These are phyloP conservation scores for Aspergillus carlsbadensis DNA, from an alignment of 495 filamentous ascomycete genomes.

Conservation along the genomic window DNA sequence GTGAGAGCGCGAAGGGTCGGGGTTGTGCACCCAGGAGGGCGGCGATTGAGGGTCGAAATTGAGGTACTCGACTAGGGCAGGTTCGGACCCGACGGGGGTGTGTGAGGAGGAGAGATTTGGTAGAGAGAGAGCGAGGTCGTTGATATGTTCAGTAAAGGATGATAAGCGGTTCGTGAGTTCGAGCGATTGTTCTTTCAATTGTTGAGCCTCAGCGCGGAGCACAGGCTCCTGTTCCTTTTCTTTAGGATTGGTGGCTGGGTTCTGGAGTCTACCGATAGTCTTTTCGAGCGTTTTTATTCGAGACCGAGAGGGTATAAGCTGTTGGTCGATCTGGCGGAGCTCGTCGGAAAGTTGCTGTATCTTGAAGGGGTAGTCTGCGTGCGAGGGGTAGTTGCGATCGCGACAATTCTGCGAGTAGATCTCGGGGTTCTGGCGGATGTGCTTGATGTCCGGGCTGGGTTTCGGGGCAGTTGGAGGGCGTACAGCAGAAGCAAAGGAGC, in stretches of 20 bases:
- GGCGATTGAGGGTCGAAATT: slow-evolving; percentile 66
- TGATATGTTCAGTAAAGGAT: slow-evolving; percentile 62
- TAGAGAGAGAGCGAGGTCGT: slow-evolving; percentile 70
- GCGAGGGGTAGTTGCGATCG: slow-evolving; percentile 76
- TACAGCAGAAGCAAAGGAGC: slow-evolving; percentile 35
- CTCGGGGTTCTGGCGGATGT: slow-evolving; percentile 79
- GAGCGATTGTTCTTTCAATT: slow-evolving; percentile 64
- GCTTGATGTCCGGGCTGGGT: slow-evolving; percentile 74
- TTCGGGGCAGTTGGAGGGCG: slow-evolving; percentile 78
- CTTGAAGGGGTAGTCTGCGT: slow-evolving; percentile 60
- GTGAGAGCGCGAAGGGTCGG: slow-evolving; percentile 62
- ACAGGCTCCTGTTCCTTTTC: slow-evolving; percentile 20
- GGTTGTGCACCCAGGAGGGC: slow-evolving; percentile 42
- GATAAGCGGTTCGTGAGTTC: slow-evolving; percentile 59
- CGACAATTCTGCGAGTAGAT: slow-evolving; percentile 80
- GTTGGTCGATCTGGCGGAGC: slow-evolving; percentile 50
- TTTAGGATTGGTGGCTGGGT: slow-evolving; percentile 11
- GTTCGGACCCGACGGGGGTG: slow-evolving; percentile 69
- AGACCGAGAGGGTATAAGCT: slow-evolving; percentile 36
- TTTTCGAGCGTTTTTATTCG: slow-evolving; percentile 44
- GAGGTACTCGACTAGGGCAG: slow-evolving; percentile 63
- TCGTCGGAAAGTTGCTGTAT: slow-evolving; percentile 71
- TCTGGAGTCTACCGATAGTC: slow-evolving; percentile 37
- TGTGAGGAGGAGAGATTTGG: slow-evolving; percentile 80
- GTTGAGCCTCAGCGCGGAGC: slow-evolving; percentile 62